These are phyloP conservation scores for Yamadazyma kitorensis DNA, from an alignment of 805 yeast species.

Conservation along the genomic window DNA sequence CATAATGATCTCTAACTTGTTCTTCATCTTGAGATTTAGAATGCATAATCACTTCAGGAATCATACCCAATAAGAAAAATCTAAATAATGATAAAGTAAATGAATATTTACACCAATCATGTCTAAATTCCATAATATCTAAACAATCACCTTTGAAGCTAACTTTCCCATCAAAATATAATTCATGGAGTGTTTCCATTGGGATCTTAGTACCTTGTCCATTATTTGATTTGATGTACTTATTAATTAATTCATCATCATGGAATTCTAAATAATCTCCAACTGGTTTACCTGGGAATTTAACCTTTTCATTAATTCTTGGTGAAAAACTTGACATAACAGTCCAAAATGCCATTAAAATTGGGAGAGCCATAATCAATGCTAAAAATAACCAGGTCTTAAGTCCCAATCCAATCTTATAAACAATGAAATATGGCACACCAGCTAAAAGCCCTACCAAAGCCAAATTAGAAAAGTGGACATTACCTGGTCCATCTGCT, in stretches of 20 bases:
- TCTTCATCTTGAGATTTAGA: slow-evolving; percentile 94
- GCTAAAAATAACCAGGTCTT: slow-evolving; percentile 63
- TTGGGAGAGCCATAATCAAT: slow-evolving; percentile 58
- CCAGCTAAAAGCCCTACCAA: slow-evolving; percentile 48
- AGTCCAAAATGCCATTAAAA: slow-evolving; percentile 82
- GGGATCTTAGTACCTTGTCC: slow-evolving; percentile 78
- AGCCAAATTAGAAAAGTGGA: slow-evolving; percentile 63
- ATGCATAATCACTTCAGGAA: slow-evolving; percentile 91
- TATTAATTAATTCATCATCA: slow-evolving; percentile 61
- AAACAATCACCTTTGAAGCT: slow-evolving; percentile 84
- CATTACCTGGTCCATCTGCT: slow-evolving; percentile 88
- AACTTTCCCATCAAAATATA: slow-evolving; percentile 80
- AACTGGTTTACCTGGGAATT: slow-evolving; percentile 73
- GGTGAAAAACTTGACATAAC: slow-evolving; percentile 74
- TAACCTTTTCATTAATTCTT: slow-evolving; percentile 72
- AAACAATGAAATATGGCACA: slow-evolving; percentile 61
- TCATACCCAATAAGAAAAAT: slow-evolving; percentile 81
- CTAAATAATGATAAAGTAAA: slow-evolving; percentile 76
- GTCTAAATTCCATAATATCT: slow-evolving; percentile 81
- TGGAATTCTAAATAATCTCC: slow-evolving; percentile 81
- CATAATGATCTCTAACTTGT: slow-evolving; percentile 93
- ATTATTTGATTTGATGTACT: slow-evolving; percentile 51
- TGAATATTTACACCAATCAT: slow-evolving; percentile 84
- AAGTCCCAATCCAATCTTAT: slow-evolving; percentile 67
- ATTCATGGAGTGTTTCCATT: slow-evolving; percentile 88